A percentile compares a stretch with the other conserved stretches of the same genome.
phyloP scores from a whole-genome alignment of 2,329 filamentous ascomycete species.

The Pseudogymnoascus sp. region DNA sequence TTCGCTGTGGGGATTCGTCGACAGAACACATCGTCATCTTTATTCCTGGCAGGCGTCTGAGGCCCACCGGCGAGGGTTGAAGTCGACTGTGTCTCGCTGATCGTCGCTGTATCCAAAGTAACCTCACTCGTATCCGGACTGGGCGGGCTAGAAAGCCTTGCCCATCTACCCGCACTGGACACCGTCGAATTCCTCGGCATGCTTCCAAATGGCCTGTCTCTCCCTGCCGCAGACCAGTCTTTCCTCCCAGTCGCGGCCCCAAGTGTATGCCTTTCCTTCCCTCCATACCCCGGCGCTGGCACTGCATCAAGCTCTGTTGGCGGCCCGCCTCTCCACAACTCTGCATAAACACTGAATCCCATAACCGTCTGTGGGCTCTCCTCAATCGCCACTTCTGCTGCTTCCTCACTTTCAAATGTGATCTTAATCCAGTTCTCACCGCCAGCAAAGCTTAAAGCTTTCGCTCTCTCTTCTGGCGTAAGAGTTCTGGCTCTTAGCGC shows the following conservation, averaged over 20 bases:
- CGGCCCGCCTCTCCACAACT: slow-evolving; percentile 58
- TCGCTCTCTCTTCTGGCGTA: slow-evolving; percentile 63
- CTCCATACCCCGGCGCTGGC: slow-evolving; percentile 27
- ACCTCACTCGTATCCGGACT: slow-evolving; percentile 21
- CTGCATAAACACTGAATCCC: slow-evolving; percentile 63
- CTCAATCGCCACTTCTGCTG: slow-evolving; percentile 61
- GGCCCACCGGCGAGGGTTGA: slow-evolving; percentile 21
- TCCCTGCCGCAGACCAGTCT: not conserved
- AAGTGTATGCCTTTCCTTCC: not conserved
- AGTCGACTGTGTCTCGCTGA: slow-evolving; percentile 25
- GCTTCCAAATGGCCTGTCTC: not conserved
- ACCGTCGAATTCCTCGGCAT: slow-evolving; percentile 2
- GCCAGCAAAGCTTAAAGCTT: slow-evolving; percentile 74
- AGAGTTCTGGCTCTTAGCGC: slow-evolving; percentile 58
- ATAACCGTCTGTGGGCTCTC: slow-evolving; percentile 65
- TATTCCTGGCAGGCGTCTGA: slow-evolving; percentile 13
- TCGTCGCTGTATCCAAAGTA: slow-evolving; percentile 50
- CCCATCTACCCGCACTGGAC: not conserved
- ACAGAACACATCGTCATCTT: slow-evolving; percentile 43
- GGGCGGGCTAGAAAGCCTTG: not conserved
- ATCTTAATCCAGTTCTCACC: slow-evolving; percentile 90
- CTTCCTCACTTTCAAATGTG: slow-evolving; percentile 67
- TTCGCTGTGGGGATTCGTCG: slow-evolving; percentile 60
- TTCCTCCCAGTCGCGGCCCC: not conserved
- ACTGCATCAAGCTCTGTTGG: slow-evolving; percentile 58